phyloP scores from a whole-genome alignment of 345 rosid species.

The Boechera divaricarpa region DNA sequence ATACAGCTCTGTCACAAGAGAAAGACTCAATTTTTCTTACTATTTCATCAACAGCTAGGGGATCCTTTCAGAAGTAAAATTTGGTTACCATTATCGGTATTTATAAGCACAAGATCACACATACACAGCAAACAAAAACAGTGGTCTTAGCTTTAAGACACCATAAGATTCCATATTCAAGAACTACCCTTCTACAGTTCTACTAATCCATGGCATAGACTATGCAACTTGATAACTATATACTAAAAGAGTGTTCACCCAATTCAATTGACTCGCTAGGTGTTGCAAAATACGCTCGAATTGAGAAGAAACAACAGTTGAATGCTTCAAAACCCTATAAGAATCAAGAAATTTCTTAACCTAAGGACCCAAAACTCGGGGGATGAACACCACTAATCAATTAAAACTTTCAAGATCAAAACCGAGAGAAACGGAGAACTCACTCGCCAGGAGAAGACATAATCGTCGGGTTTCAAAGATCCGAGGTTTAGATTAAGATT shows the following conservation, averaged over 20 bases:
- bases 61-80: no score
- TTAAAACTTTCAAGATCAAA: not conserved
- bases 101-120: no score
- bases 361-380: not conserved
- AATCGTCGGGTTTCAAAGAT: slow-evolving; percentile 2
- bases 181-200: not conserved
- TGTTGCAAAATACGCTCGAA: not conserved
- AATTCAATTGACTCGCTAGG: not conserved
- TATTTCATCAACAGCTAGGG: not conserved
- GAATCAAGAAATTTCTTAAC: not conserved
- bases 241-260: not conserved
- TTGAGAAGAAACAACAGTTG: not conserved
- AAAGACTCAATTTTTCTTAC: not conserved
- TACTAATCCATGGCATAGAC: not conserved
- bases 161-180: no score
- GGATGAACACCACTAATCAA: not conserved
- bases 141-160: not conserved
- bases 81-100: no score
- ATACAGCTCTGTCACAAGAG: not conserved
- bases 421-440: slow-evolving; percentile 18
- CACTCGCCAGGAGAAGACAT: slow-evolving; percentile 52
- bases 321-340: slow-evolving; percentile 10
- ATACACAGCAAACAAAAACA: not conserved
- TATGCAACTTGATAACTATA: not conserved
- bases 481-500: slow-evolving; percentile 7